Evolutionary conservation across 306 rosid genomes (phyloP), one percentile per base, ranked within the genome.

Genomic region (Cucurbita maxima): DNA sequence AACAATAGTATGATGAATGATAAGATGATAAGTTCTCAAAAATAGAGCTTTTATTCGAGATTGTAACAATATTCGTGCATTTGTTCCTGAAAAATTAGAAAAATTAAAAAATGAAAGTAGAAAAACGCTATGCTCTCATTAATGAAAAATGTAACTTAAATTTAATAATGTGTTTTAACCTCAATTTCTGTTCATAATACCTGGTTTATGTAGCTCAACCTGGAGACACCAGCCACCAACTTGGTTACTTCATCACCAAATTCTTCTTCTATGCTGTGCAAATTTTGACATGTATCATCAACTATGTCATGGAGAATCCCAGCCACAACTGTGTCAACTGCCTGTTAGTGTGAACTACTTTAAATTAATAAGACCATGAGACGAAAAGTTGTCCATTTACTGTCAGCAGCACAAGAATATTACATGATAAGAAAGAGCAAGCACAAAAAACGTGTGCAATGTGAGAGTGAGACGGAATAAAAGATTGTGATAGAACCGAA

Each of bases 301-400:
- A 93, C 88, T 79, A 93, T 90, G 13, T 93, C 98, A 72, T 93
- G 98, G 66, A 93, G 93, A 85, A 93, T 83, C 80, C 98, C 98
- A 62, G 98, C 97, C 83, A 90, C 97, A 4, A 93, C 86, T 64
- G 97, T 93, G 62, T 90, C 89, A 73, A 93, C 84, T 72, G 98
- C 97, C 98, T 93, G 96, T 76, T 81, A 62, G 75, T 18, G 52
- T 41, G 52, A 63, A 41, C 70, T 79, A 73, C 74, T 68, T 76
- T 64, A 45, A 76, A 45, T 45, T 72, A 67, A 73, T 52, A 52
- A 75, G 75, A 72, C 55, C 45, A 77, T 8, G 59, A 25, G 30
- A 22, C 7, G 4, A 14, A 48, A 69, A 9, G 22, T 7, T 16
- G 5, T 70, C 50, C 71, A 10, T 44, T 18, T 2, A 44, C 10